Evolutionary conservation across 305 asterid species (phyloP), one percentile per base, ranked within the genome.

Genomic region (Fraxinus albicans): DNA sequence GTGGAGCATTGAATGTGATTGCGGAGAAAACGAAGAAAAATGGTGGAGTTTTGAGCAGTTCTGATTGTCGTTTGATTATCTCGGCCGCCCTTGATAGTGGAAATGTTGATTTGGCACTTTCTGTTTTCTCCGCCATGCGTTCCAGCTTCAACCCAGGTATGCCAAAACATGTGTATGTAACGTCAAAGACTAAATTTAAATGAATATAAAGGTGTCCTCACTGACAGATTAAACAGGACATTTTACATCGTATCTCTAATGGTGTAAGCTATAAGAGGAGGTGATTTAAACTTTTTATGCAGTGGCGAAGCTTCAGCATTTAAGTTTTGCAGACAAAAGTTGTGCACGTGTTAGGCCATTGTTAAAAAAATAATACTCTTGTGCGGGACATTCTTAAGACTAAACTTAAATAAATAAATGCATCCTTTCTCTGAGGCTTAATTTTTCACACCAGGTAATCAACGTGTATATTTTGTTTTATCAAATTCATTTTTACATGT

Each of bases 51-150:
- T 87, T 96, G 29, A 84, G 90, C 35, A 81, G 76, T 87, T 84
- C 85, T 0, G 98, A 92, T 82, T 93, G 97, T 74, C 89, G 92
- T 35, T 85, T 89, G 86, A 89, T 96, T 80, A 89, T 96, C n/a
- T 84, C 94, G 5, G 91, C 96, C 13, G 98, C 99, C 19, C 92
- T 94, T 88, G 95, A 90, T 73, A 88, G 95, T 19, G 93, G 92
- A 83, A 96, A 93, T 88, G 94, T 92, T 83, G 98, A 93, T 36
- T 81, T 96, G 92, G 97, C 99, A 4, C 93, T 94, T 80, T 93
- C 98, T 3, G 90, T 96, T 0, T 96, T 93, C 91, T 87, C 88
- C 77, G 96, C 98, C 84, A 94, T 93, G 99, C 96, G 96, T 76
- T 89, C 95, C 65, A 90, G 89, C 87, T 92, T 96, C 40, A 91